Evolutionary conservation across 2,329 filamentous ascomycete species (phyloP), one percentile per base, ranked within the genome.

Genomic region (Aspergillus texensis): DNA sequence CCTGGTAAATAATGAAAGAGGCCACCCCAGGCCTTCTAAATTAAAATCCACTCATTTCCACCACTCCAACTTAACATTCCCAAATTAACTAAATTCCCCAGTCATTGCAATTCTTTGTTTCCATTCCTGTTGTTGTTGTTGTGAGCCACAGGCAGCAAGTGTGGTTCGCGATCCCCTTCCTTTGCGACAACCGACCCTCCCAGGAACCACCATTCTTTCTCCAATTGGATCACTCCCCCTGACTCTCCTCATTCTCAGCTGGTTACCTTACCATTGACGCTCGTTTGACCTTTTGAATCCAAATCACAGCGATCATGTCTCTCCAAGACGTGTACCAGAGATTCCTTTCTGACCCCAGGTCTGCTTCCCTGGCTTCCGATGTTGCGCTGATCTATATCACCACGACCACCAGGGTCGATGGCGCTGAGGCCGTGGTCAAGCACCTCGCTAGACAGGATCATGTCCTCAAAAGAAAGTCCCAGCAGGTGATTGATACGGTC

Each of bases 311-410:
- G 58, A 70, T 57, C 64, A 82, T 82, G 80, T 77, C 78, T 67
- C 76, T 81, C 70, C 77, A 75, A 70, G 73, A 76, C 58, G 76
- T 84, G 65, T 94, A 94, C 82, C 86, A 88, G 83, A 86, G 87
- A 80, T 94, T 93, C 77, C 84, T 94, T 61, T 84, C 86, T 73
- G 83, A 87, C 66, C 90, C 90, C 66, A 88, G 81, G 78, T 80
- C 88, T 61, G 85, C 87, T 61, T 80, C 86, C 62, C 82, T 94
- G 72, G 84, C 88, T 41, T 80, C 85, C 60, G 84, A 89, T 77
- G 89, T 90, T 63, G 86, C 90, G 52, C 81, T 94, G 70, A 89
- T 94, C 83, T 99, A 98, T 83, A 90, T 98, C 77, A 93, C 94
- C 61, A 97, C 94, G 9, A 90, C 93, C 14, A 93, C 89, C 39